Base-by-base conservation (phyloP, 805 yeast species). In the Candida glaebosa region DNA sequence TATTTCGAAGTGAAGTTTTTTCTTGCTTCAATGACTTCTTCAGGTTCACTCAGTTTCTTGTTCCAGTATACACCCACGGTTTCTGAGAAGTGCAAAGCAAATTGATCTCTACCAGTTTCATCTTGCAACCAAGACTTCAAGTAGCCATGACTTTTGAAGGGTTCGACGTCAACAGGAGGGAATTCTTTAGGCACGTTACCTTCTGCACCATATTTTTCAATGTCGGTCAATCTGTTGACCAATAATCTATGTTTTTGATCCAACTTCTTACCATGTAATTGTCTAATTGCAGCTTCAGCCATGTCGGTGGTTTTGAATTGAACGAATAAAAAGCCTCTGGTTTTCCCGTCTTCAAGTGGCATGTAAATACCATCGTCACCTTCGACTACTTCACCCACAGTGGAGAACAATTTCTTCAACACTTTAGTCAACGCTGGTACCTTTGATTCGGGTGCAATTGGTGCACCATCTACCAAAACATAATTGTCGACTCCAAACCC, bases 401-500 rank as follows among this genome's bases (percentile, higher is more conserved):
- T 76, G 37, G 79, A 69, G 58, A 93, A 83, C 40, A 88, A 75
- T 69, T 90, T 91, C 52, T 76, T 78, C 57, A 93, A 76, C 34
- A 95, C 97, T 63, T 87, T 90, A 52, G 82, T 77, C 59, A 93
- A 76, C 44, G 86, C 80, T 42, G 88, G 86, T 39, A 82, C 86
- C 67, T 93, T 93, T 40, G 87, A 63, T 60, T 84, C 95, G 44
- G 97, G 96, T 18, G 96, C 96, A 47, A 88, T 73, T 51, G 99
- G 99, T 8, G 96, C 90, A 37, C 99, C 99, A 61, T 89, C 97
- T 39, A 88, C 84, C 22, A 91, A 86, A 43, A 91, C 80, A 58
- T 79, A 89, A 56, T 78, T 78, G 56, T 87, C 96, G 43, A 86
- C 73, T 38, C 81, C 78, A 43, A 74, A 67, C 16, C 31, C 31